Evolutionary conservation across 2,329 filamentous ascomycete species (phyloP).

Genomic region (Talaromyces sp.): DNA sequence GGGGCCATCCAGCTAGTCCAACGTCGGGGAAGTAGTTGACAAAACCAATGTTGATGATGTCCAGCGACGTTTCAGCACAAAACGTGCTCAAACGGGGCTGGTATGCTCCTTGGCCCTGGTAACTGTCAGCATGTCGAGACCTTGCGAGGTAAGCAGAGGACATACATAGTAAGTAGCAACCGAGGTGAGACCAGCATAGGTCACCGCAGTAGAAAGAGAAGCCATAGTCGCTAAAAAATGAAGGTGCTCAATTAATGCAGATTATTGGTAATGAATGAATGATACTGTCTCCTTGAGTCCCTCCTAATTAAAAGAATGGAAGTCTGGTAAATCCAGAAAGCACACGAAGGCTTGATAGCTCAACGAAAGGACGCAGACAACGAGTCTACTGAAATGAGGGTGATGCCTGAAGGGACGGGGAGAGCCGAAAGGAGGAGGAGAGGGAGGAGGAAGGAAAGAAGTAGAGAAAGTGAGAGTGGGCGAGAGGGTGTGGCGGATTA

Average conservation of each 20-base stretch:
- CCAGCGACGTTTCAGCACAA: slow-evolving; percentile 51
- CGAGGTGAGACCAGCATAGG: slow-evolving; percentile 13
- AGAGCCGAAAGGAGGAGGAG: background rate
- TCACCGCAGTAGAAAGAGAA: background rate
- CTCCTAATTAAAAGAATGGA: slow-evolving; percentile 33
- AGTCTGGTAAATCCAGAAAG: slow-evolving; percentile 38
- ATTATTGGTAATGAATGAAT: slow-evolving; percentile 29
- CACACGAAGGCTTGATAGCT: slow-evolving; percentile 26
- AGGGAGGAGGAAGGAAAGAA: slow-evolving; percentile 1
- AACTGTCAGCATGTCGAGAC: slow-evolving; percentile 51
- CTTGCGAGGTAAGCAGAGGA: slow-evolving; percentile 36
- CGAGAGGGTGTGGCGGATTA: slow-evolving; percentile 2
- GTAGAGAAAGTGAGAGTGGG: background rate
- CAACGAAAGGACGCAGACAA: slow-evolving; percentile 59
- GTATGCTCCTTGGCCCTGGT: slow-evolving; percentile 50
- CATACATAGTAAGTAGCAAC: slow-evolving; percentile 19
- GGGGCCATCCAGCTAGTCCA: slow-evolving; percentile 46
- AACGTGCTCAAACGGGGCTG: slow-evolving; percentile 51
- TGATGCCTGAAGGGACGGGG: slow-evolving; percentile 6
- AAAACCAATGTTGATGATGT: slow-evolving; percentile 57
- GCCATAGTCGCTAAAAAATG: slow-evolving; percentile 28
- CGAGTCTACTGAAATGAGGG: slow-evolving; percentile 19
- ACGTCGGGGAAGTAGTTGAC: slow-evolving; percentile 54
- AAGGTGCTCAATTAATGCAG: slow-evolving; percentile 34
- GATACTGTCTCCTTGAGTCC: slow-evolving; percentile 12